Evolutionary conservation across 306 rosid species (phyloP), one percentile per base, ranked within the genome.

Genomic region (Vachellia collinsii): DNA sequence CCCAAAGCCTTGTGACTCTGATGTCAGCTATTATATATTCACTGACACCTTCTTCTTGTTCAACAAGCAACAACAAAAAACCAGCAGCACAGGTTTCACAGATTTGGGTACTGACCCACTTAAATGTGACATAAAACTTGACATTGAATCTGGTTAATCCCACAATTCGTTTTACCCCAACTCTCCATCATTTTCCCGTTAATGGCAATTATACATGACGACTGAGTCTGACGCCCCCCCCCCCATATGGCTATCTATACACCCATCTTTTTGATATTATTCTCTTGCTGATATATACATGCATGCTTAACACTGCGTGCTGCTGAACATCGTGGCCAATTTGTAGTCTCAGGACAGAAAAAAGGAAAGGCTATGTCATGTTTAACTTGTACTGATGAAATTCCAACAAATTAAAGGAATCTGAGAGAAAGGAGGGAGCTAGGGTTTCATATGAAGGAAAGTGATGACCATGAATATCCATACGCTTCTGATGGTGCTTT

Each of bases 311-410:
- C 51, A 71, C 14, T 58, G 37, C 37, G 16, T 10, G 36, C 37
- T 72, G 76, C 23, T 72, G 76, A 46, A 70, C 58, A 70, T 23
- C 25, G 44, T 70, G n/a, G 14, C 47, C 16, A 1, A 11, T 61
- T 0, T 29, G 34, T 2, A 11, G 19, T 25, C 37, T 25, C n/a
- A 29, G 68, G 67, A 11, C 63, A 29, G 19, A 5, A 58, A 58
- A 11, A 58, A 58, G 12, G 5, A 58, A 58, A 29, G 44, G 38
- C 9, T 29, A 16, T 72, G 62, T 72, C 44, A 8, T 72, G 62
- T 72, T 72, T 25, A 72, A 72, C 62, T 16, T 50, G 46, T 72
- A 74, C 37, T 74, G 77, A 25, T 74, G 77, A 25, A 50, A 14
- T 72, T 50, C 54, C 44, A 17, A 72, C 37, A 19, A 29, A 29